A percentile compares a stretch with the other conserved stretches of the same genome.
Conservation (phyloP, 805 yeast genomes). For the Candida endomychidarum region DNA sequence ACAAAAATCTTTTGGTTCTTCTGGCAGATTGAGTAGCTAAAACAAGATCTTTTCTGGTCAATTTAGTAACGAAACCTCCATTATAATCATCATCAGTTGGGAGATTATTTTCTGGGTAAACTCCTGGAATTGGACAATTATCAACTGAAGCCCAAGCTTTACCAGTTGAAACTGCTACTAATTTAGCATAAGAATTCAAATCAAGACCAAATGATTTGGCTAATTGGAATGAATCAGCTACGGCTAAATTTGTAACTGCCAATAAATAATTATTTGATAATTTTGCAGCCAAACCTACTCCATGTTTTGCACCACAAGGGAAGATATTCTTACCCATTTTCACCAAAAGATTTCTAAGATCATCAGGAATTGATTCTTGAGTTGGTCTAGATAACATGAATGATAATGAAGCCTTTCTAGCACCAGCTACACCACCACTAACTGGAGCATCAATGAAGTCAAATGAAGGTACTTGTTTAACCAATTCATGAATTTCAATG, state of each 20-base stretch:
- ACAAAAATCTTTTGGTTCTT: slow-evolving; percentile 34
- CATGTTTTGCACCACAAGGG: slow-evolving; percentile 49
- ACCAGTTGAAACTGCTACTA: slow-evolving; percentile 53
- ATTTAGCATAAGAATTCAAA: slow-evolving; percentile 45
- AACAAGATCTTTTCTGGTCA: slow-evolving; percentile 44
- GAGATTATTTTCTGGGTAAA: slow-evolving; percentile 35
- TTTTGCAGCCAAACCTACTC: slow-evolving; percentile 55
- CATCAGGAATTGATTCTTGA: slow-evolving; percentile 28
- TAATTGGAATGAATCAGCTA: slow-evolving; percentile 54
- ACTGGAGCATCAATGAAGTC: slow-evolving; percentile 57
- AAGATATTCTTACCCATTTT: slow-evolving; percentile 51
- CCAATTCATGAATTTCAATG: slow-evolving; percentile 34
- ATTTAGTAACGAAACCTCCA: slow-evolving; percentile 52
- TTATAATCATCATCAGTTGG: slow-evolving; percentile 47
- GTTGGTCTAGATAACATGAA: slow-evolving; percentile 49
- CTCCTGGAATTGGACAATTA: slow-evolving; percentile 54
- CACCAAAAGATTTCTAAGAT: slow-evolving; percentile 28
- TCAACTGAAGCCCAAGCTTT: slow-evolving; percentile 55
- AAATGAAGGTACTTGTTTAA: slow-evolving; percentile 33
- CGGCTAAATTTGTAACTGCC: slow-evolving; percentile 54
- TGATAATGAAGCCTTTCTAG: slow-evolving; percentile 49
- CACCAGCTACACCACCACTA: slow-evolving; percentile 57
- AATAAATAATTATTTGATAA: slow-evolving; percentile 53
- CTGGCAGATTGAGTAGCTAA: slow-evolving; percentile 42
- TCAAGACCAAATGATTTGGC: slow-evolving; percentile 51